Evolutionary conservation across 2,329 filamentous ascomycete genomes (phyloP), one percentile per base, ranked within the genome.

Genomic region (Celoporthe dispersa): DNA sequence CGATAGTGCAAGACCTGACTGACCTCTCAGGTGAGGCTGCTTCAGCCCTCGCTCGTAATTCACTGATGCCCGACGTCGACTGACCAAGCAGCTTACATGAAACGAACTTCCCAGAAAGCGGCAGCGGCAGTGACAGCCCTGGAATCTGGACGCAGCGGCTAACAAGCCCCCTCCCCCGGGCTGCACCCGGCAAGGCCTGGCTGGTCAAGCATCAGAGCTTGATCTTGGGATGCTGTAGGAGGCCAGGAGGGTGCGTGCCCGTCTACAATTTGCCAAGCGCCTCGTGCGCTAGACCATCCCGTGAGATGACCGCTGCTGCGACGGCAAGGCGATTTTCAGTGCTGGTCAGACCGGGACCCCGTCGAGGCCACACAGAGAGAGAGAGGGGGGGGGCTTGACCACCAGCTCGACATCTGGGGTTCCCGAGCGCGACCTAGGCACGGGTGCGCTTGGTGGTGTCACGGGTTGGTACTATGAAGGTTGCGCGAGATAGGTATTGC

Each of bases 251-350:
- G 25, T 57, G 53, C 57, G 44, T 48, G 33, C 48, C 64, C 35
- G 37, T 59, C 57, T 37, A n/a, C 31, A 22, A 39, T 51, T 35
- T 68, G 31, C 59, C 66, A 63, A 63, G 59, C 65, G 37, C 37
- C 55, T 60, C 39, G 65, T 60, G 65, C 51, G 28, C 25, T 55
- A 41, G 31, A 12, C 7, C 1, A 63, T 33, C 44, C 37, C 28
- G 64, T 31, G 65, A 59, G 60, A 41, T 65, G 66, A 68, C 64
- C 64, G 61, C 62, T 60, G 61, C 53, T 60, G 61, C 41, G 48
- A 60, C n/a, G 22, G 31, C 61, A 61, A 61, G 44, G 33, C 44
- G 69, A 59, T 68, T 37, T 37, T 33, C 35, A 41, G 35, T 63
- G 57, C 44, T 67, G 64, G 67, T 64, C 64, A 67, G 37, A 25